Percentiles rank a stretch among this genome's conserved stretches.
phyloP scores from a whole-genome alignment of 2,329 filamentous ascomycete genomes.

The Trichoderma sp. region DNA sequence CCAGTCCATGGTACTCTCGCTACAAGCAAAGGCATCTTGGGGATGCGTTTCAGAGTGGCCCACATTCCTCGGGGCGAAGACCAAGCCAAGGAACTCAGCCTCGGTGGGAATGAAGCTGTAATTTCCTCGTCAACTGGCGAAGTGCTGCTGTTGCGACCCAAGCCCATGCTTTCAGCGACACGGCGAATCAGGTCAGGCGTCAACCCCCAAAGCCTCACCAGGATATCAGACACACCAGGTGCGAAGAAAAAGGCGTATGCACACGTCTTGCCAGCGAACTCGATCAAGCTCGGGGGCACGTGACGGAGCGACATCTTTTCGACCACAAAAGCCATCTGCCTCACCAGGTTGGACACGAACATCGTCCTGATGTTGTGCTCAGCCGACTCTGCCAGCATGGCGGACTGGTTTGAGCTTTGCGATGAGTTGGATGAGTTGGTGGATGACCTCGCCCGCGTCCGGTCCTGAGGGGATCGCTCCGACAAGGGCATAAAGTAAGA shows the following conservation, averaged over 20 bases:
- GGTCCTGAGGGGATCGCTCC: slow-evolving; percentile 51
- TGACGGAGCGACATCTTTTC: slow-evolving; percentile 83
- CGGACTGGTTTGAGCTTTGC: slow-evolving; percentile 62
- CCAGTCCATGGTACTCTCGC: slow-evolving; percentile 80
- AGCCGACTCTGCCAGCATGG: slow-evolving; percentile 61
- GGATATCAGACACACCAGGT: slow-evolving; percentile 77
- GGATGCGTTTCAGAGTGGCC: slow-evolving; percentile 61
- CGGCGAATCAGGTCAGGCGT: slow-evolving; percentile 67
- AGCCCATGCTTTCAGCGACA: slow-evolving; percentile 65
- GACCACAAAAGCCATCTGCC: slow-evolving; percentile 82
- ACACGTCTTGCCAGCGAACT: slow-evolving; percentile 85
- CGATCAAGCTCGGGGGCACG: slow-evolving; percentile 63
- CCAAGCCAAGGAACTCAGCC: slow-evolving; percentile 57
- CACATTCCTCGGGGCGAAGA: slow-evolving; percentile 48
- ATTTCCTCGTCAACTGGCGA: slow-evolving; percentile 61
- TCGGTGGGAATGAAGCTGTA: slow-evolving; percentile 65
- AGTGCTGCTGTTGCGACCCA: slow-evolving; percentile 51
- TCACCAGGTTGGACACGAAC: slow-evolving; percentile 76
- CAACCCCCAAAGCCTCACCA: slow-evolving; percentile 77
- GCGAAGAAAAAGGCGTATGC: slow-evolving; percentile 94
- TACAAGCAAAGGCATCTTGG: slow-evolving; percentile 63
- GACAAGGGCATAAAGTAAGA: slow-evolving; percentile 62
- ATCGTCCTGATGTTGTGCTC: slow-evolving; percentile 87
- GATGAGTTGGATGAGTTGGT: slow-evolving; percentile 58
- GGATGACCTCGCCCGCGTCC: slow-evolving; percentile 43